Base-by-base conservation (phyloP, 139 green algal species). In the Micractinium sp. region DNA sequence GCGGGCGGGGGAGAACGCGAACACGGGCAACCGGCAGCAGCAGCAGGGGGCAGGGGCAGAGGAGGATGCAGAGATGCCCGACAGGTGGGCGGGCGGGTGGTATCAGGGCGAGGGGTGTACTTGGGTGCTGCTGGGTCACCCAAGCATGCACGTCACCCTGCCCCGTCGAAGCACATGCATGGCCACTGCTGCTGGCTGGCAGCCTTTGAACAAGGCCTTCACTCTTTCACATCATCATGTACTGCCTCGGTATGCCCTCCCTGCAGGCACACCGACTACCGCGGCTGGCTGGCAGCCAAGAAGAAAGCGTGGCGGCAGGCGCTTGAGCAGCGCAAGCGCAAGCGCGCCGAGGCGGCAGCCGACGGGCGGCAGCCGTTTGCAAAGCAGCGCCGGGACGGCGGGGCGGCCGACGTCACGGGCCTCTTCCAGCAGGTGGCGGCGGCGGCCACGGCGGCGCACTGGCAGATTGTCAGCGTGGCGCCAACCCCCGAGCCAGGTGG, bases 381-480 rank as follows among this genome's bases (percentile, higher is more conserved):
- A 22, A 36, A 35, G 56, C 81, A 85, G 31, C 56, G 81, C 20
- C n/a, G n/a, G 29, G 89, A 66, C 4, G 88, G 85, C 27, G 78
- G 78, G 9, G 78, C 69, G 85, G 89, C 61, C 71, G 89, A 91
- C 76, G 92, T 96, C 79, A 93, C 81, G 0, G 90, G 78, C 36
- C 93, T 96, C 79, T 94, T 96, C 75, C 87, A 87, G 86, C 92
- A 94, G 91, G 94, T 93, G 84, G 88, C 89, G 31, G 93, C 89
- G 60, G 80, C 84, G 20, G 90, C 89, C 27, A 89, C 91, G 60
- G 86, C 89, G 18, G 77, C 85, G 27, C 92, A 91, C 87, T 98
- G 95, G 97, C 95, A 99, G 93, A 91, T 99, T 81, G 81, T 99
- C 76, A 94, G 96, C 85, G 73, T 99, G 4, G 92, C 93, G 15